Conservation (phyloP, 345 rosid species). For the Dovyalis caffra region DNA sequence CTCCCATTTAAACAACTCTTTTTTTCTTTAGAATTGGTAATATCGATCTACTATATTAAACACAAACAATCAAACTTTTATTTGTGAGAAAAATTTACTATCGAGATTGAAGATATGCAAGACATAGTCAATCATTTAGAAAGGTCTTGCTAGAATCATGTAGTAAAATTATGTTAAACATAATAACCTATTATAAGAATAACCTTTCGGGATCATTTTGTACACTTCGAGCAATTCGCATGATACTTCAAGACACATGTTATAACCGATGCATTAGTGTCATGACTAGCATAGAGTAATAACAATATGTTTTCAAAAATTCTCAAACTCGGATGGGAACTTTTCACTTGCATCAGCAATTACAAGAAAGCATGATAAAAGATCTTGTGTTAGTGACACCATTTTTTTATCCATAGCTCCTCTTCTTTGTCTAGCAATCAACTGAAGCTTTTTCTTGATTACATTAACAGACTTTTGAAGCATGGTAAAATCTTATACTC, state of each 20-base stretch:
- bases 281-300: conserved; percentile 32
- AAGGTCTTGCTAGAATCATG: too few species aligned
- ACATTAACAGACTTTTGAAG: conserved; percentile 23
- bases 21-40: conserved; percentile 18
- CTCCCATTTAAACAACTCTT: conserved; percentile 22
- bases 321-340: conserved; percentile 31
- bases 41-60: conserved; percentile 18
- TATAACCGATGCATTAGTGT: conserved; percentile 17
- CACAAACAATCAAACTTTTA: background rate
- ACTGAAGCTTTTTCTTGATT: conserved; percentile 19
- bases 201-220: conserved; percentile 23
- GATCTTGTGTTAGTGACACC: conserved; percentile 17
- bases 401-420: conserved; percentile 15
- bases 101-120: too few species aligned
- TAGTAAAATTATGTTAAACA: too few species aligned
- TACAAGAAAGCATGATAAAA: conserved; percentile 23
- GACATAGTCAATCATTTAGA: too few species aligned
- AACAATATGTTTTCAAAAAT: conserved; percentile 24
- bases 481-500: conserved; percentile 18
- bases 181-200: background rate
- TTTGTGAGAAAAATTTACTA: too few species aligned
- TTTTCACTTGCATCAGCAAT: conserved; percentile 21
- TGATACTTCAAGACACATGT: conserved; percentile 27
- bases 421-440: conserved; percentile 19
- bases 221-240: conserved; percentile 25